Percentiles rank a stretch among this genome's conserved stretches.
Evolutionary conservation across 768 basidiomycete species (phyloP).

Genomic region (Mycena vitilis): DNA sequence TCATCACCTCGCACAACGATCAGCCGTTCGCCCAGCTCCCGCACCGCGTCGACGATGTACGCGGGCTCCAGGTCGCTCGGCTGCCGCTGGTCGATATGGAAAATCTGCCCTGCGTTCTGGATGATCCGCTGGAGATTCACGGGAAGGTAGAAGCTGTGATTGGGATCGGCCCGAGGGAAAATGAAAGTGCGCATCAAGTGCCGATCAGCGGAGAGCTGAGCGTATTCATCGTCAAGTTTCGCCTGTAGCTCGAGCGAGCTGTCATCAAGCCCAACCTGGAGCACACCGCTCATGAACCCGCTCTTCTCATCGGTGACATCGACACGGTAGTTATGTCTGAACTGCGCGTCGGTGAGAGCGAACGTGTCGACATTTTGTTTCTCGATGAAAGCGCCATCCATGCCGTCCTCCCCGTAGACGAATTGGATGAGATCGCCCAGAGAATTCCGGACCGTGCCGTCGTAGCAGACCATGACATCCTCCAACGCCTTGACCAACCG

Average conservation of each 20-base stretch:
- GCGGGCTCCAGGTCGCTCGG: conserved; percentile 92
- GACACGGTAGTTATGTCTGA: conserved; percentile 94
- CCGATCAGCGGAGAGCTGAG: conserved; percentile 79
- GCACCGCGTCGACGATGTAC: conserved; percentile 85
- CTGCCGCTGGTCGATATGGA: conserved; percentile 95
- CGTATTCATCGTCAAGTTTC: conserved; percentile 75
- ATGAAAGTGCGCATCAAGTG: conserved; percentile 81
- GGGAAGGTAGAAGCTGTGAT: conserved; percentile 85
- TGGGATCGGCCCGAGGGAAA: conserved; percentile 81
- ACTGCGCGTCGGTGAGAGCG: conserved; percentile 81
- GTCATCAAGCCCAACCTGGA: conserved; percentile 88
- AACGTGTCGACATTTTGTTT: conserved; percentile 94
- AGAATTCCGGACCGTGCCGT: conserved; percentile 97
- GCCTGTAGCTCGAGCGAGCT: conserved; percentile 74
- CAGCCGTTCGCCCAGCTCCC: conserved; percentile 79
- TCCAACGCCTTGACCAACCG: conserved; percentile 98
- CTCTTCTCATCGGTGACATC: conserved; percentile 79
- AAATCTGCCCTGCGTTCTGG: conserved; percentile 95
- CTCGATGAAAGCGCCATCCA: conserved; percentile 98
- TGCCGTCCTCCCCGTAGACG: conserved; percentile 97
- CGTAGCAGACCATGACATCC: conserved; percentile 97
- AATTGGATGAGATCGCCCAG: conserved; percentile 97
- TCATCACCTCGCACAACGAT: conserved; percentile 92
- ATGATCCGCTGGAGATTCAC: conserved; percentile 96
- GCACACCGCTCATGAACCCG: conserved; percentile 51